Evolutionary conservation across 768 basidiomycete genomes (phyloP).

Genomic region (Boletus bicolor): DNA sequence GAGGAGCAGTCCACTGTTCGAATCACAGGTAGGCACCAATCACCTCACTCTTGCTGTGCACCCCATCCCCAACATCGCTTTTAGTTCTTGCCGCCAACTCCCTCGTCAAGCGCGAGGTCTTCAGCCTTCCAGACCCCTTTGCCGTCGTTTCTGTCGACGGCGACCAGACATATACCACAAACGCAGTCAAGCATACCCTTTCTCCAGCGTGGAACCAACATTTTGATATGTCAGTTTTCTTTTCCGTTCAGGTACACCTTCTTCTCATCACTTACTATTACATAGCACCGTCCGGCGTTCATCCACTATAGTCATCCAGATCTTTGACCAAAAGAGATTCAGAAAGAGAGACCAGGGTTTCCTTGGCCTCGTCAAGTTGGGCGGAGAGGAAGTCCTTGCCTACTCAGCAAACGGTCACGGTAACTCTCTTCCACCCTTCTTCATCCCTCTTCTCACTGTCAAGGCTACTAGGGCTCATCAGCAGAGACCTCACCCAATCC

Average conservation of each 20-base stretch:
- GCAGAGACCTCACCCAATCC: slow-evolving; percentile 49
- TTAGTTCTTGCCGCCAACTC: slow-evolving; percentile 75
- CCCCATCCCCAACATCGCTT: neutral
- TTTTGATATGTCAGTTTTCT: slow-evolving; percentile 71
- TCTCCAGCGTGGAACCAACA: slow-evolving; percentile 82
- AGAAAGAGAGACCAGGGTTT: slow-evolving; percentile 84
- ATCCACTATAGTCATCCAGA: slow-evolving; percentile 77
- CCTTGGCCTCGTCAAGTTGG: slow-evolving; percentile 55
- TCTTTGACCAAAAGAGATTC: slow-evolving; percentile 89
- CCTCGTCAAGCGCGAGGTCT: slow-evolving; percentile 72
- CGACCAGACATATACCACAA: slow-evolving; percentile 77
- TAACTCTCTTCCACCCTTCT: slow-evolving; percentile 15
- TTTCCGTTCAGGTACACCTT: slow-evolving; percentile 3
- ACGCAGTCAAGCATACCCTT: slow-evolving; percentile 63
- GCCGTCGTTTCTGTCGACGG: slow-evolving; percentile 85
- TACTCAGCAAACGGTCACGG: slow-evolving; percentile 47
- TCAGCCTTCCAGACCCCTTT: slow-evolving; percentile 84
- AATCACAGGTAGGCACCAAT: slow-evolving; percentile 22
- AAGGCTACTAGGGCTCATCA: slow-evolving; percentile 55
- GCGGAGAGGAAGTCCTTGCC: slow-evolving; percentile 51
- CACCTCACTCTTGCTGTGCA: neutral
- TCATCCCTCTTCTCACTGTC: neutral
- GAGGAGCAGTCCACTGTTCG: slow-evolving; percentile 16
- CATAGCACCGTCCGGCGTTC: slow-evolving; percentile 65
- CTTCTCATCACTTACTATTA: slow-evolving; percentile 3